These are phyloP conservation scores for Ascochyta lentis DNA, from an alignment of 2,329 filamentous ascomycete genomes.

Conservation along the genomic window DNA sequence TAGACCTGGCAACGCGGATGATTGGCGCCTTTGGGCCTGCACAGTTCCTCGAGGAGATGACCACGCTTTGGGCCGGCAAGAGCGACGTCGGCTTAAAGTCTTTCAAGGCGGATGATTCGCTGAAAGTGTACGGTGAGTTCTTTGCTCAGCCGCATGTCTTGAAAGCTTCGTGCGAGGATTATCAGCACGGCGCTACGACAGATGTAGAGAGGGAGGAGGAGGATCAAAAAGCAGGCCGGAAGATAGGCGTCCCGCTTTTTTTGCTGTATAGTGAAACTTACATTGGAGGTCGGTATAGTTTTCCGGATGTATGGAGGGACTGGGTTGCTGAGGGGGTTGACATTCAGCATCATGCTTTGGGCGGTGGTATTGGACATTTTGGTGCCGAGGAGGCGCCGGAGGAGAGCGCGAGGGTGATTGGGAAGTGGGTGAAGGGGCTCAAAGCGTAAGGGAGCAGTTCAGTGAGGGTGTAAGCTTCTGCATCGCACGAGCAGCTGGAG, in stretches of 20 bases:
- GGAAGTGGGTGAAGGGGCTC: slow-evolving; percentile 34
- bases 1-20: slow-evolving; percentile 59
- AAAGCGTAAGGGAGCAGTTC: not conserved
- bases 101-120: slow-evolving; percentile 36
- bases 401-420: slow-evolving; percentile 53
- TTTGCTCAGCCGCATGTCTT: slow-evolving; percentile 54
- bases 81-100: slow-evolving; percentile 14
- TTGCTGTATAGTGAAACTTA: slow-evolving; percentile 60
- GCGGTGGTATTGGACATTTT: slow-evolving; percentile 62
- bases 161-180: slow-evolving; percentile 63
- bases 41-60: slow-evolving; percentile 47
- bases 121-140: slow-evolving; percentile 53
- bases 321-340: slow-evolving; percentile 54
- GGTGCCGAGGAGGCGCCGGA: slow-evolving; percentile 61
- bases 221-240: slow-evolving; percentile 54
- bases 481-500: no score
- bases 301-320: slow-evolving; percentile 59
- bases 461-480: no score
- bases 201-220: slow-evolving; percentile 60
- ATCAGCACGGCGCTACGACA: slow-evolving; percentile 59
- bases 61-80: slow-evolving; percentile 47
- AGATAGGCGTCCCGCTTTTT: slow-evolving; percentile 56
- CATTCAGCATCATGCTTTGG: slow-evolving; percentile 57
- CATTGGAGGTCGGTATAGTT: slow-evolving; percentile 59
- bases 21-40: slow-evolving; percentile 54